Evolutionary conservation across 345 rosid species (phyloP), one percentile per base, ranked within the genome.

Genomic region (Kernera saxatilis): DNA sequence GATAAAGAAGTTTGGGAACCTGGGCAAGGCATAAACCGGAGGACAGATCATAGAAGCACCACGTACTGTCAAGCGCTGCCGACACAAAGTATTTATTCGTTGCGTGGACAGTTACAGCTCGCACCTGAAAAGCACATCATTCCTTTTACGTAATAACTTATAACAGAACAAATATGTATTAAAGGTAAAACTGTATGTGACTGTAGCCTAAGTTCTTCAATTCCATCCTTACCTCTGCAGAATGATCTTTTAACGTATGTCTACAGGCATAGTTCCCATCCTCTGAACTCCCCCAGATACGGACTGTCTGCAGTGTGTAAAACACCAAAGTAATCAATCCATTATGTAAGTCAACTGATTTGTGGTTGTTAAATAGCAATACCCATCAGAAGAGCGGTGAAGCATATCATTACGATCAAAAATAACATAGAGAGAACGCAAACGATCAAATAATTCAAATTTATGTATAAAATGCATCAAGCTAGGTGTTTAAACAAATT

Each of bases 31-130:
- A 88, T 76, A 80, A 73, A 51, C 99, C 99, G 64, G 99, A 82
- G 35, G 92, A 81, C 71, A 94, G 79, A 83, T 95, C 99, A 40
- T 89, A 92, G 79, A 95, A 95, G 83, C 92, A 89, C 99, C 99
- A 95, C 10, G 98, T 79, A 67, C 72, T 86, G 71, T 95, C 99
- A 15, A 92, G 90, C 35, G 98, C 92, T 72, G 98, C 99, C 30
- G 99, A 87, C 64, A 92, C 99, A 39, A 95, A 95, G 82, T 89
- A 95, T 53, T 84, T 90, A 51, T 89, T 95, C 6, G 99, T 95
- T 67, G 98, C 96, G 69, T 94, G 99, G 39, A 94, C 93, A 11
- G 99, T 89, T 29, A 94, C 96, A 74, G 97, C 99, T 88, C 89
- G 92, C 77, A 94, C 99, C 99, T 94, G 86, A 55, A 52, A 76